Evolutionary conservation across 2,329 filamentous ascomycete genomes (phyloP).

Genomic region (Cercospora berteroae): DNA sequence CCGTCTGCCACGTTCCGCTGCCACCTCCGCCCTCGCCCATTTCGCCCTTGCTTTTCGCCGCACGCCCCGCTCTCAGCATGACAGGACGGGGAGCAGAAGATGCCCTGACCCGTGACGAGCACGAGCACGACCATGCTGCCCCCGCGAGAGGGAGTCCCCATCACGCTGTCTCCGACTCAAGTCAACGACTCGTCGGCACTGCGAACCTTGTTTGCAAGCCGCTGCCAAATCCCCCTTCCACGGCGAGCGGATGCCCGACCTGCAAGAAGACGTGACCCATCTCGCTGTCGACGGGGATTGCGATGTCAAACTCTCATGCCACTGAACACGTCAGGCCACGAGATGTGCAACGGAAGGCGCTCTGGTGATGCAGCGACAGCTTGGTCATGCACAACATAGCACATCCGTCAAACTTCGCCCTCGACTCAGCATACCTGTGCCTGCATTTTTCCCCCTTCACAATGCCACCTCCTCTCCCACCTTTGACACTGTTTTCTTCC

Average conservation of each 20-base stretch:
- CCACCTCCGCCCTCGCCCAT: background rate
- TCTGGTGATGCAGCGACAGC: background rate
- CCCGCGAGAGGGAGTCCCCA: background rate
- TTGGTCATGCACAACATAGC: background rate
- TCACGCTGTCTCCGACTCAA: background rate
- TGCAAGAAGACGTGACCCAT: background rate
- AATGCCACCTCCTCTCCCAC: background rate
- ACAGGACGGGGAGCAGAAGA: background rate
- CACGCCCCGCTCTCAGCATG: background rate
- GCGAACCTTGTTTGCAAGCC: background rate
- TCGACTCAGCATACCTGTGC: background rate
- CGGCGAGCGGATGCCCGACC: background rate
- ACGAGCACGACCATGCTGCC: background rate
- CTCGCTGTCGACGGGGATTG: background rate
- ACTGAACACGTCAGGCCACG: background rate
- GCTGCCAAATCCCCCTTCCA: background rate
- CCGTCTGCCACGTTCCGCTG: background rate
- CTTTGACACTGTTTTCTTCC: background rate
- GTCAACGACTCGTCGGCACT: background rate
- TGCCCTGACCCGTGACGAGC: background rate
- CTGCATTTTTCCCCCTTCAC: background rate
- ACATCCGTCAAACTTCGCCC: background rate
- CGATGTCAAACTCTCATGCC: background rate
- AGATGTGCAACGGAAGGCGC: background rate
- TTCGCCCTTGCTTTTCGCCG: background rate